Evolutionary conservation across 1,284 basidiomycete species (phyloP).

Genomic region (Cryptococcus sp.): DNA sequence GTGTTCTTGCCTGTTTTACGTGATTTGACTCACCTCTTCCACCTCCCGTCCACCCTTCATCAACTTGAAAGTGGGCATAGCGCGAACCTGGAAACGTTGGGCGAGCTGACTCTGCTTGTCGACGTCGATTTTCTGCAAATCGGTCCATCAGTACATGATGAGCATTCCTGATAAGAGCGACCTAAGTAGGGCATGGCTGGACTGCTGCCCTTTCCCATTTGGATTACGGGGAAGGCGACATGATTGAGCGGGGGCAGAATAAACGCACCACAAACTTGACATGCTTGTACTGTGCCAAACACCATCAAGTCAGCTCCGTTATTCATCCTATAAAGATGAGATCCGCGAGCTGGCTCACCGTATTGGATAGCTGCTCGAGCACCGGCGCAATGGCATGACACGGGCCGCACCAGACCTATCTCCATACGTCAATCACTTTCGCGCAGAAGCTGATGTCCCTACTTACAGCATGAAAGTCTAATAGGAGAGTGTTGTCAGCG

Average conservation of each 20-base stretch:
- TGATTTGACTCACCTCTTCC: slow-evolving; percentile 42
- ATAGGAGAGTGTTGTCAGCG: background rate
- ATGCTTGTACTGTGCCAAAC: slow-evolving; percentile 30
- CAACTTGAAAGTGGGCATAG: slow-evolving; percentile 59
- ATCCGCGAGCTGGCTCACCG: slow-evolving; percentile 21
- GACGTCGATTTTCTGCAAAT: slow-evolving; percentile 55
- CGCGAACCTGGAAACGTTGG: slow-evolving; percentile 50
- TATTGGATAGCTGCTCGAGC: slow-evolving; percentile 39
- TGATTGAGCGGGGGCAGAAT: background rate
- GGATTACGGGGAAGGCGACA: background rate
- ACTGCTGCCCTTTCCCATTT: too few relatives aligned
- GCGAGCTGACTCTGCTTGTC: slow-evolving; percentile 52
- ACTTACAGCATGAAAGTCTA: slow-evolving; percentile 49
- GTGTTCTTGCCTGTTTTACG: background rate
- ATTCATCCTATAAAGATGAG: background rate
- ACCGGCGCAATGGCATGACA: slow-evolving; percentile 53
- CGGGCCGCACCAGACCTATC: slow-evolving; percentile 47
- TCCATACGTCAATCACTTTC: background rate
- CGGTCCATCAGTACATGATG: background rate
- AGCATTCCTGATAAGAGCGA: too few relatives aligned
- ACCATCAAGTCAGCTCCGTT: slow-evolving; percentile 2
- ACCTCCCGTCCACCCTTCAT: slow-evolving; percentile 53
- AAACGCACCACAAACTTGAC: slow-evolving; percentile 44
- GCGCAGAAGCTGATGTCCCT: background rate
- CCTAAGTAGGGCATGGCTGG: too few relatives aligned